phyloP scores from a whole-genome alignment of 2,329 filamentous ascomycete species.

The Nemania serpens region DNA sequence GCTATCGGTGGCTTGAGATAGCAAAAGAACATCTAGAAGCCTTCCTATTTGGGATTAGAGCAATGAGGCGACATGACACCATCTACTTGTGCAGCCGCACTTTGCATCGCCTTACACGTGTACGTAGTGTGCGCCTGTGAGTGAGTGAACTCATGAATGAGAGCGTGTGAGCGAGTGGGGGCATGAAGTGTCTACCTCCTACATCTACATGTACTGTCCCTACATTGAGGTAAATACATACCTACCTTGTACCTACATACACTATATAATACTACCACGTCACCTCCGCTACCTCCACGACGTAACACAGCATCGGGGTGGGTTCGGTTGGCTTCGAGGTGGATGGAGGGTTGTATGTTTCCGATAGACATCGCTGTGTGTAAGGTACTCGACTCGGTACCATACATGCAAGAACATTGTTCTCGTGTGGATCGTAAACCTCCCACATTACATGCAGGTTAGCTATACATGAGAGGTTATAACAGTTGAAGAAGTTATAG shows the following conservation, averaged over 20 bases:
- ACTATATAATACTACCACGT: not conserved
- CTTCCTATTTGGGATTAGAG: constrained; percentile 19
- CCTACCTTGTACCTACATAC: too few relatives aligned
- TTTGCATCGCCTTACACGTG: constrained; percentile 2
- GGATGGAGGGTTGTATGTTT: not conserved
- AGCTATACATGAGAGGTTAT: too few relatives aligned
- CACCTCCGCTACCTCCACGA: not conserved
- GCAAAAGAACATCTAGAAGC: constrained; percentile 23
- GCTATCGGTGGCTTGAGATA: constrained; percentile 13
- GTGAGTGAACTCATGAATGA: too few relatives aligned
- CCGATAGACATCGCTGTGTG: constrained; percentile 3
- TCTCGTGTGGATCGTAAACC: not conserved
- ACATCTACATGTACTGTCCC: too few relatives aligned
- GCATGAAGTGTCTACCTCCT: too few relatives aligned
- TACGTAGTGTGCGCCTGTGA: too few relatives aligned
- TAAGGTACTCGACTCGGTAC: constrained; percentile 1
- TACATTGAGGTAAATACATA: too few relatives aligned
- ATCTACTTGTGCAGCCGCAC: constrained; percentile 14
- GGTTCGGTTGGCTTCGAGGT: not conserved
- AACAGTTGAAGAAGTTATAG: too few relatives aligned
- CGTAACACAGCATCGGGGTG: not conserved
- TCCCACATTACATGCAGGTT: too few relatives aligned
- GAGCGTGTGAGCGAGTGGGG: too few relatives aligned
- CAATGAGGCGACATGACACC: constrained; percentile 11
- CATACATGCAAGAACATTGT: not conserved